A percentile compares a stretch with the other conserved stretches of the same genome.
These are phyloP conservation scores for Calocybe cyanea DNA, from an alignment of 768 basidiomycete genomes.

Conservation along the genomic window DNA sequence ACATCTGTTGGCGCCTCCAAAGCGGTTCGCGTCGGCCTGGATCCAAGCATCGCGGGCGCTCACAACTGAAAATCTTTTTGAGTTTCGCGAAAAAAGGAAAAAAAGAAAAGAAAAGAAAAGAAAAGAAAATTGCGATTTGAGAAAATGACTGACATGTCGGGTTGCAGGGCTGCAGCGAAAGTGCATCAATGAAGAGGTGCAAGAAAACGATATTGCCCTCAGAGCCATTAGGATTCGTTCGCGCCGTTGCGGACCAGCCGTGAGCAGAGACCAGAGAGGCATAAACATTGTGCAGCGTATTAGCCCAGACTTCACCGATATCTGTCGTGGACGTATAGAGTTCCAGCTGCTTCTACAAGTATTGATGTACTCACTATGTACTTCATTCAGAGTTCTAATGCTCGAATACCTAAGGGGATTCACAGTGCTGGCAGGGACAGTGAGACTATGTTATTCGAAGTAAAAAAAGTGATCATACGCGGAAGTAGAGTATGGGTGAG, in stretches of 20 bases:
- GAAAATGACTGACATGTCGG: slow-evolving; percentile 42
- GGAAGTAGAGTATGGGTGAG: slow-evolving; percentile 54
- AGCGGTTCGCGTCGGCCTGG: slow-evolving; percentile 47
- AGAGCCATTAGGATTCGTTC: slow-evolving; percentile 31
- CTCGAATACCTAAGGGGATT: slow-evolving; percentile 44
- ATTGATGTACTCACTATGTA: slow-evolving; percentile 33
- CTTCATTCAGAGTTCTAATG: slow-evolving; percentile 34
- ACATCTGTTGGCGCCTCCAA: slow-evolving; percentile 41
- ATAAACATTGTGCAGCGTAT: slow-evolving; percentile 38
- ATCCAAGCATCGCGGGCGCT: slow-evolving; percentile 47
- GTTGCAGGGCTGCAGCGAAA: slow-evolving; percentile 42
- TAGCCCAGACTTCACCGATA: slow-evolving; percentile 54
- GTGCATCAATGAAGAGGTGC: slow-evolving; percentile 44
- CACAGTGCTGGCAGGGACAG: slow-evolving; percentile 20
- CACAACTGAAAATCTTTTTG: slow-evolving; percentile 29
- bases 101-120: neutral
- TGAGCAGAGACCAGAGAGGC: slow-evolving; percentile 29
- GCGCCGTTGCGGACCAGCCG: slow-evolving; percentile 32
- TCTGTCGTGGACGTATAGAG: slow-evolving; percentile 11
- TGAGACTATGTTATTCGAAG: neutral
- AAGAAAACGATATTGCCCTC: slow-evolving; percentile 45
- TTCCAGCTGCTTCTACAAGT: neutral
- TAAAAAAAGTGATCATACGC: slow-evolving; percentile 25
- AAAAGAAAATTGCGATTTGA: too few relatives aligned
- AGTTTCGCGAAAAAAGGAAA: neutral